Base-by-base conservation (phyloP, 2,329 filamentous ascomycete species). In the Dactylellina drechsleri region DNA sequence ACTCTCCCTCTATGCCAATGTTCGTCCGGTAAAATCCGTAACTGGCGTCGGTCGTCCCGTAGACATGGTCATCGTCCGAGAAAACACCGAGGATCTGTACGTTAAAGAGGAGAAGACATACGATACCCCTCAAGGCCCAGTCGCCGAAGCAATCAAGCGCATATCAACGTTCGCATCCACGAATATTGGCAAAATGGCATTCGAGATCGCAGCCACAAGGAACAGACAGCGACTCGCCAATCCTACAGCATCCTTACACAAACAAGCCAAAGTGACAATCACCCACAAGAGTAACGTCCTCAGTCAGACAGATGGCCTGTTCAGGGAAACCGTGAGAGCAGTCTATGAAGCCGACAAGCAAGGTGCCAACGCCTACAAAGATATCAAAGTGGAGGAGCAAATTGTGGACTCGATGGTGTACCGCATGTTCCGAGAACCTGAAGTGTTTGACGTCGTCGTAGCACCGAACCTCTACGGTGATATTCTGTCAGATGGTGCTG, bases 361-460 rank as follows among this genome's bases (percentile, higher is more conserved):
- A 53, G 64, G 64, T 6, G 50, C 50, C 1, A 62, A 61, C 12
- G 86, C 85, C 78, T 97, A 92, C 84, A 83, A 83, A 75, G 83
- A 83, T 59, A 85, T 96, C 64, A 84, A 84, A 49, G 86, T 97
- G 65, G 95, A 98, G 83, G 95, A 98, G 86, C 95, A 99, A 85
- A 99, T 99, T 79, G 94, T 99, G 77, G 95, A 99, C 84, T 94
- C 91, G 76, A 99, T 99, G 95, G 93, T 98, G 71, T 98, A 98
- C 88, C 98, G 98, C 86, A 91, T 99, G 68, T 98, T 98, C 89
- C 92, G 94, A 77, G 92, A 98, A 84, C 95, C 95, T 50, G 87
- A 90, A 80, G 91, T 90, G 81, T 99, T 98, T 88, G 95, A 99
- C 82, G 94, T 98, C 78, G 96, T 99, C 79, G 95, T 99, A 54